A percentile compares a stretch with the other conserved stretches of the same genome.
Evolutionary conservation across 139 green algal genomes (phyloP).

Genomic region (Chlamydomonas sp.): DNA sequence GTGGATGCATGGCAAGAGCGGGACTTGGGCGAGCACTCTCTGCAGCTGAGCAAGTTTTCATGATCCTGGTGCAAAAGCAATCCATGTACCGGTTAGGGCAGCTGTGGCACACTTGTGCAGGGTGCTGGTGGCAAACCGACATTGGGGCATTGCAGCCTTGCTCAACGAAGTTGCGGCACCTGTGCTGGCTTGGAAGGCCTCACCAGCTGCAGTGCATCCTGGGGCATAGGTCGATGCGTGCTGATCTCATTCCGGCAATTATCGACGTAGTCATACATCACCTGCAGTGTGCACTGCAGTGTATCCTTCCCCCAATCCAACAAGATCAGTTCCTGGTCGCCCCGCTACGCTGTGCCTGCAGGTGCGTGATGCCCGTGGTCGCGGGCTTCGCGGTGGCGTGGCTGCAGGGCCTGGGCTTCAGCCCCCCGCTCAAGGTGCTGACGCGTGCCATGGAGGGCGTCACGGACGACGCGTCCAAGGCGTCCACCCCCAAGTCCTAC

Average conservation of each 20-base stretch:
- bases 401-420: slow-evolving; percentile 62
- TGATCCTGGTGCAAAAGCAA: too few species aligned
- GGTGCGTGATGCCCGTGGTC: slow-evolving; percentile 50
- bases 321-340: not conserved
- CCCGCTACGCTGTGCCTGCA: not conserved
- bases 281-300: too few species aligned
- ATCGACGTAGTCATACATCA: too few species aligned
- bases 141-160: too few species aligned
- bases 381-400: slow-evolving; percentile 57
- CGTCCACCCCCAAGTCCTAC: slow-evolving; percentile 57
- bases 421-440: slow-evolving; percentile 60
- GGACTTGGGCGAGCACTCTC: too few species aligned
- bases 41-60: too few species aligned
- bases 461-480: slow-evolving; percentile 59
- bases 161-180: too few species aligned
- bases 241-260: not conserved
- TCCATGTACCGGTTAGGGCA: too few species aligned
- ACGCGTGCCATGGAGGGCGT: slow-evolving; percentile 68
- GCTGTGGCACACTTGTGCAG: too few species aligned
- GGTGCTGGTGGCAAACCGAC: too few species aligned
- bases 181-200: too few species aligned
- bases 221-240: not conserved
- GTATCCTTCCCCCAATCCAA: not conserved
- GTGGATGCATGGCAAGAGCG: not conserved
- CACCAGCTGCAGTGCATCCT: not conserved